Evolutionary conservation across 2,329 filamentous ascomycete genomes (phyloP).

Genomic region (Akanthomyces dipterigenus): DNA sequence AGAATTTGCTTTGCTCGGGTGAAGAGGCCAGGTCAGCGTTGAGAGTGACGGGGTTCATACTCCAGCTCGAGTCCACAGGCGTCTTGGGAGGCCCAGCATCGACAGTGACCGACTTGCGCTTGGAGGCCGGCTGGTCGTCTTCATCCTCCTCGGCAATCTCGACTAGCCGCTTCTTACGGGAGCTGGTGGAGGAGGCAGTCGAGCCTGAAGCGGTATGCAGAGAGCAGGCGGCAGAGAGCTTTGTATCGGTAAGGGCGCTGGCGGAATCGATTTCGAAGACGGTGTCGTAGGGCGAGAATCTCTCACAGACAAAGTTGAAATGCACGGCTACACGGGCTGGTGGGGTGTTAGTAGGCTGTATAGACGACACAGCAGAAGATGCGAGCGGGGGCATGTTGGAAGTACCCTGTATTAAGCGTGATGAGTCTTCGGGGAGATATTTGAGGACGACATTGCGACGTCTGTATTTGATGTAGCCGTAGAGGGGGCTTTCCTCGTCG

Average conservation of each 20-base stretch:
- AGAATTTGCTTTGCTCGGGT: slow-evolving; percentile 44
- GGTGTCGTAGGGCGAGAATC: slow-evolving; percentile 80
- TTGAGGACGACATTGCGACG: slow-evolving; percentile 87
- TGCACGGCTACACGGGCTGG: slow-evolving; percentile 75
- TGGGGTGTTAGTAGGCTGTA: not conserved
- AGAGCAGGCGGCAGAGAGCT: slow-evolving; percentile 81
- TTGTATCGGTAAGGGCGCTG: slow-evolving; percentile 78
- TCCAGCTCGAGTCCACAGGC: slow-evolving; percentile 19
- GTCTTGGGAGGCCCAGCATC: slow-evolving; percentile 29
- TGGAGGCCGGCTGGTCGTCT: slow-evolving; percentile 57
- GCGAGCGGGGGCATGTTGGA: not conserved
- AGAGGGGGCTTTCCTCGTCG: slow-evolving; percentile 79
- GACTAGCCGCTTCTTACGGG: slow-evolving; percentile 68
- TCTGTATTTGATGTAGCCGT: slow-evolving; percentile 84
- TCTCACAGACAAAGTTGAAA: slow-evolving; percentile 59
- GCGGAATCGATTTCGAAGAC: slow-evolving; percentile 68
- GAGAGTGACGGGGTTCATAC: slow-evolving; percentile 37
- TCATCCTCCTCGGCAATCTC: slow-evolving; percentile 94
- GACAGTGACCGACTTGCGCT: slow-evolving; percentile 51
- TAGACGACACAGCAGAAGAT: not conserved
- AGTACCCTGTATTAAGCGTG: slow-evolving; percentile 84
- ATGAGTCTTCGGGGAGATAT: slow-evolving; percentile 86
- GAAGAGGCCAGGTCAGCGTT: slow-evolving; percentile 45
- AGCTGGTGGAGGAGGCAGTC: slow-evolving; percentile 77
- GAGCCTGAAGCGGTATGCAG: slow-evolving; percentile 83